Evolutionary conservation across 2,329 filamentous ascomycete genomes (phyloP).

Genomic region (Colletotrichum navitas): DNA sequence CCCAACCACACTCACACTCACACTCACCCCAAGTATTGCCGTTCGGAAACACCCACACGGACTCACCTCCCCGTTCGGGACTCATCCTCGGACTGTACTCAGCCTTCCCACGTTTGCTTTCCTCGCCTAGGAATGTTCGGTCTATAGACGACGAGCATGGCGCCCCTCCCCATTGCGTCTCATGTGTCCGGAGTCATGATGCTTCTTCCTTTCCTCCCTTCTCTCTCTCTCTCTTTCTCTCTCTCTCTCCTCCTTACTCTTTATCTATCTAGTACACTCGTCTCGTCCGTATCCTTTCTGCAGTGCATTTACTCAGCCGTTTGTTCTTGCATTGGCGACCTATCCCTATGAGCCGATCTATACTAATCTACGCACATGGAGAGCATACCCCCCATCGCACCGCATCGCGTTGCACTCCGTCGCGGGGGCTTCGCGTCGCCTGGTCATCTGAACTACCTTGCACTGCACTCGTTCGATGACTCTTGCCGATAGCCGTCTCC

Average conservation of each 20-base stretch:
- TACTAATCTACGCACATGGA: not conserved
- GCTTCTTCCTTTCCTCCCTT: not conserved
- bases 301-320: not conserved
- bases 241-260: not conserved
- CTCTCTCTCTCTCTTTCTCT: not conserved
- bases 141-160: not conserved
- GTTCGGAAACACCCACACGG: too few species aligned
- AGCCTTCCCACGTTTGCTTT: not conserved
- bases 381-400: not conserved
- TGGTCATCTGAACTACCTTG: not conserved
- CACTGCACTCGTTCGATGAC: not conserved
- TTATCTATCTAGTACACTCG: not conserved
- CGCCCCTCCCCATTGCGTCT: too few species aligned
- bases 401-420: not conserved
- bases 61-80: not conserved
- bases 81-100: conserved; percentile 14
- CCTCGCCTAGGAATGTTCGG: conserved; percentile 7
- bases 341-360: not conserved
- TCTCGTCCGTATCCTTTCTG: not conserved
- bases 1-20: conserved; percentile 31
- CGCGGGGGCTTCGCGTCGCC: not conserved
- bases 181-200: not conserved
- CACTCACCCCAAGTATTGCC: too few species aligned
- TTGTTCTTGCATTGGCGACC: not conserved
- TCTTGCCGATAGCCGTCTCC: conserved; percentile 3